These are phyloP conservation scores for Fusarium vanettenii DNA, from an alignment of 2,329 filamentous ascomycete species.

Conservation along the genomic window DNA sequence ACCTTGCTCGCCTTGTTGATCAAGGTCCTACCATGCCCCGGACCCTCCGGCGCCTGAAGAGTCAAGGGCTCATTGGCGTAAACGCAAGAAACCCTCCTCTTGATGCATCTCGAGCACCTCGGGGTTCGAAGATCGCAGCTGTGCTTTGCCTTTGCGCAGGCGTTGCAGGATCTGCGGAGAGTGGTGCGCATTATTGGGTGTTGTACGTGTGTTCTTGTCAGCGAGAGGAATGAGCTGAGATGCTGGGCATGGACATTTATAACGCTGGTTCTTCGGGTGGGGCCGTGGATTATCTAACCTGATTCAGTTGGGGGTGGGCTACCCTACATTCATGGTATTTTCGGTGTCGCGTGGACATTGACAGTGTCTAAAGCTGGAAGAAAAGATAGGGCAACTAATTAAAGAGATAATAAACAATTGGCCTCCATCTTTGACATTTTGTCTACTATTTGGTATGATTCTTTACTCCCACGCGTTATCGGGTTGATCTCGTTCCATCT, in stretches of 20 bases:
- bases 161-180: constrained; percentile 67
- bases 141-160: constrained; percentile 67
- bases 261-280: not conserved
- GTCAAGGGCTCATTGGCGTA: constrained; percentile 67
- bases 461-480: not conserved
- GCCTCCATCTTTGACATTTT: accelerated
- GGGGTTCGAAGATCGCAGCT: constrained; percentile 66
- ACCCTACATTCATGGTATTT: not conserved
- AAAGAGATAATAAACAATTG: not conserved
- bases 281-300: not conserved
- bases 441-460: not conserved
- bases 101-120: constrained; percentile 65
- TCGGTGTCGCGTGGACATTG: not conserved
- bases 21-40: not conserved
- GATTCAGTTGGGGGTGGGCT: not conserved
- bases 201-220: not conserved
- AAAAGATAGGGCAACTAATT: not conserved
- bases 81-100: constrained; percentile 58
- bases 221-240: not conserved
- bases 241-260: not conserved
- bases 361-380: not conserved
- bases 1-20: not conserved
- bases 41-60: constrained; percentile 22
- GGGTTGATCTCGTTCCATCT: not conserved
- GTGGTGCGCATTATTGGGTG: constrained; percentile 61